phyloP scores from a whole-genome alignment of 805 yeast genomes.

The Saccharomycopsis javanensis region DNA sequence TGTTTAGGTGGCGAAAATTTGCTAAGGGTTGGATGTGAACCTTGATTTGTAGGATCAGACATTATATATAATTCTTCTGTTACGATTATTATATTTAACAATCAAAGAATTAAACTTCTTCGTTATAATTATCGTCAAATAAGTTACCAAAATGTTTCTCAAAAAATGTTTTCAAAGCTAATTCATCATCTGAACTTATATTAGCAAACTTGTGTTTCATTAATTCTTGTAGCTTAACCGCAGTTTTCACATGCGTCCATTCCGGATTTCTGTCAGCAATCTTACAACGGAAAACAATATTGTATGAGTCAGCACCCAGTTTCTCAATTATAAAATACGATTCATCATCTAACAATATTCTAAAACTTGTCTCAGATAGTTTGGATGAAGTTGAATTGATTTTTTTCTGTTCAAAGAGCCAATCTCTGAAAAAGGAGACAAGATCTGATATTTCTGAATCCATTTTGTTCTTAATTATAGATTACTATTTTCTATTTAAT shows the following conservation, averaged over 20 bases:
- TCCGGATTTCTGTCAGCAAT: background rate
- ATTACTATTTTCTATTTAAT: too few relatives aligned
- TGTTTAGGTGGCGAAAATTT: background rate
- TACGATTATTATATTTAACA: background rate
- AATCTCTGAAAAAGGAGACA: constrained; percentile 10
- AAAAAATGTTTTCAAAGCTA: constrained; percentile 2
- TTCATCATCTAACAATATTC: constrained; percentile 3
- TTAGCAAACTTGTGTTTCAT: constrained; percentile 1
- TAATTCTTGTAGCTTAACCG: background rate
- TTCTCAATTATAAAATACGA: background rate
- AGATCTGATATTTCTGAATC: background rate
- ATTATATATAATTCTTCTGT: background rate
- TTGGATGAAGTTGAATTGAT: constrained; percentile 8
- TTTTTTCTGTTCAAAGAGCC: constrained; percentile 6
- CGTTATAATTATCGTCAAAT: background rate
- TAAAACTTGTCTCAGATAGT: background rate
- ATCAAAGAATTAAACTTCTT: background rate
- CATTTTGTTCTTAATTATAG: too few relatives aligned
- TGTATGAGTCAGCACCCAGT: background rate
- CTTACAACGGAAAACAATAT: background rate
- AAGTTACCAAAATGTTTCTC: background rate
- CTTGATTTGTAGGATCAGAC: background rate
- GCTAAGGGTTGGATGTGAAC: too few relatives aligned
- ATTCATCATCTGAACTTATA: background rate
- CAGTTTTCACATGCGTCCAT: background rate